These are phyloP conservation scores for Ophiostoma triangulosporum DNA, from an alignment of 2,329 filamentous ascomycete species.

Conservation along the genomic window DNA sequence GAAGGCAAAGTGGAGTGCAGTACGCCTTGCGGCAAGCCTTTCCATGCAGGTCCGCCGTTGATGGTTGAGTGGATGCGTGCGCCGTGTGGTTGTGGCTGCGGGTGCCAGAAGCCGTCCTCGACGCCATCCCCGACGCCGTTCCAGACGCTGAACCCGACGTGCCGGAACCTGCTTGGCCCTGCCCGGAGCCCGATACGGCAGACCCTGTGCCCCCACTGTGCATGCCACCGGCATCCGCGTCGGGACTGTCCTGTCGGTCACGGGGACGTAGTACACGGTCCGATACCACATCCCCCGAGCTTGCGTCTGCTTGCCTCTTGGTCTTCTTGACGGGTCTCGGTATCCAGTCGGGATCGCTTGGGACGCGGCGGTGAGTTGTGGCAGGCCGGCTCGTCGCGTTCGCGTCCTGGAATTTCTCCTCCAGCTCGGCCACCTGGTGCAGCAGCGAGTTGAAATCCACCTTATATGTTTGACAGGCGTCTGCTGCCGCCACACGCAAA, in stretches of 20 bases:
- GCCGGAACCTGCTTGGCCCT: neutral
- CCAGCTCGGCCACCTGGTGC: neutral
- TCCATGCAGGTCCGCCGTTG: neutral
- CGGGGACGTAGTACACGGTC: neutral
- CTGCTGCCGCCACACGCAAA: no score
- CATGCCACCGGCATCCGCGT: no score
- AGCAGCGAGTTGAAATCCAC: neutral
- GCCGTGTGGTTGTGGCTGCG: slow-evolving; percentile 12
- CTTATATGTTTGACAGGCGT: neutral
- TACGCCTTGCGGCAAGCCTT: neutral
- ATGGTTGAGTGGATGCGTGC: no score
- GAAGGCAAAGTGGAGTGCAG: slow-evolving; percentile 6
- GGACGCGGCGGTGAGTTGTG: neutral
- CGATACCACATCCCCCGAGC: neutral
- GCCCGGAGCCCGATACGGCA: neutral
- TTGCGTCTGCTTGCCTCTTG: neutral
- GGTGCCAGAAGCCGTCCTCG: no score
- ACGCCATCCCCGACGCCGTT: no score
- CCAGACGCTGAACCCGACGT: neutral
- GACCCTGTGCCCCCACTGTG: neutral
- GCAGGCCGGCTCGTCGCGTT: no score
- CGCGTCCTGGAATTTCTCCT: neutral
- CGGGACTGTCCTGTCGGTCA: neutral
- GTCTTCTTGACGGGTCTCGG: neutral
- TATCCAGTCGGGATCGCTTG: neutral